These are phyloP conservation scores for Yamadazyma atlantica DNA, from an alignment of 1,139 yeast genomes.

Conservation along the genomic window DNA sequence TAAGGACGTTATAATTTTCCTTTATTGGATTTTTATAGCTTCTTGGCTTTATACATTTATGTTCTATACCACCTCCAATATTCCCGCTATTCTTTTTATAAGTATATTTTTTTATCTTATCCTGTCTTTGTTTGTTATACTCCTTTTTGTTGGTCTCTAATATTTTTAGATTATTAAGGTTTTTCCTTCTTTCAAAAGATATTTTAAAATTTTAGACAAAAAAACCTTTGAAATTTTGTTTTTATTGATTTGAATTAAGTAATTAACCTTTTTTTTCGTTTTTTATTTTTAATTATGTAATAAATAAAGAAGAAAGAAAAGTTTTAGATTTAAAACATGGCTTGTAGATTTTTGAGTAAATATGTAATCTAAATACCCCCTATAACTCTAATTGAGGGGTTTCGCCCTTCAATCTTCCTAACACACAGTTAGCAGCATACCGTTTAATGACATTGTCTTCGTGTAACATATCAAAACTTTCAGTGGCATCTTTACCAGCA, in stretches of 20 bases:
- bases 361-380: not conserved
- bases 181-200: constrained; percentile 1
- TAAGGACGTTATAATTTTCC: not conserved
- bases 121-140: constrained; percentile 2
- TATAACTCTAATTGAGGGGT: constrained; percentile 31
- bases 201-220: constrained; percentile 1
- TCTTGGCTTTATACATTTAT: constrained; percentile 1
- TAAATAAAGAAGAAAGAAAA: constrained; percentile 16
- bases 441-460: constrained; percentile 53
- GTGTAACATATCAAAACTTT: constrained; percentile 66
- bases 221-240: constrained; percentile 3
- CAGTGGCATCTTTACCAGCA: constrained; percentile 92
- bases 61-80: not conserved
- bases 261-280: constrained; percentile 13
- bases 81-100: constrained; percentile 1
- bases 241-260: constrained; percentile 6
- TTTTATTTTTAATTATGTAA: constrained; percentile 16
- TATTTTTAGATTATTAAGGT: constrained; percentile 2
- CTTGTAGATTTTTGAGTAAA: not conserved
- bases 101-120: constrained; percentile 1
- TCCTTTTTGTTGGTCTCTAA: constrained; percentile 1
- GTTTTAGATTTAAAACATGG: constrained; percentile 4
- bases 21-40: not conserved
- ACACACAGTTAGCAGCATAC: constrained; percentile 46
- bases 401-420: constrained; percentile 51